phyloP scores from a whole-genome alignment of 1,284 basidiomycete species.

The Xanthoconium separans region DNA sequence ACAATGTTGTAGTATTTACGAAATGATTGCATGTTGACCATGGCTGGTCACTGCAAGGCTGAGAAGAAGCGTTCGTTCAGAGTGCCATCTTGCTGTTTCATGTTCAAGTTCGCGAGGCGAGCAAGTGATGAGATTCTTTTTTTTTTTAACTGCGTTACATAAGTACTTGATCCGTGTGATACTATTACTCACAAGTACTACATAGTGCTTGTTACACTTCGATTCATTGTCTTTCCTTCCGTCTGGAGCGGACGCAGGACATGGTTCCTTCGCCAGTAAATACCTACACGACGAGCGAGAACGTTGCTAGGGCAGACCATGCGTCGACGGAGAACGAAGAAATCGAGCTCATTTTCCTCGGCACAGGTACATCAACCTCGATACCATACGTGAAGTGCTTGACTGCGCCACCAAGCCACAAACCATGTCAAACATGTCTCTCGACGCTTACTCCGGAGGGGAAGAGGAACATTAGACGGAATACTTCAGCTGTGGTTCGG shows the following conservation, averaged over 20 bases:
- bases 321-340: constrained; percentile 1
- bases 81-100: too few relatives aligned
- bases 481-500: constrained; percentile 68
- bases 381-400: constrained; percentile 65
- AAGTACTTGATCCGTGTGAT: too few relatives aligned
- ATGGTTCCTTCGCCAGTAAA: constrained; percentile 7
- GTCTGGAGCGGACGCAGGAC: neutral
- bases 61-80: too few relatives aligned
- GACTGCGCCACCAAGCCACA: constrained; percentile 49
- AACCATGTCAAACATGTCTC: constrained; percentile 63
- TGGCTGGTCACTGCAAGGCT: neutral
- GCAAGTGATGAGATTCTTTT: neutral
- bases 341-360: constrained; percentile 68
- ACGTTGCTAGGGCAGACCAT: neutral
- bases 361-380: constrained; percentile 73
- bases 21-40: constrained; percentile 24
- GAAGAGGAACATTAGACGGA: constrained; percentile 73
- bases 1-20: constrained; percentile 38
- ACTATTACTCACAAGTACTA: too few relatives aligned
- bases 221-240: too few relatives aligned
- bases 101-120: too few relatives aligned
- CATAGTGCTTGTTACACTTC: too few relatives aligned
- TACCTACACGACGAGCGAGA: neutral
- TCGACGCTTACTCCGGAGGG: constrained; percentile 64
- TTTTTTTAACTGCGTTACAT: too few relatives aligned